Evolutionary conservation across 2,329 filamentous ascomycete species (phyloP).

Genomic region (Pseudocercospora fijiensis): DNA sequence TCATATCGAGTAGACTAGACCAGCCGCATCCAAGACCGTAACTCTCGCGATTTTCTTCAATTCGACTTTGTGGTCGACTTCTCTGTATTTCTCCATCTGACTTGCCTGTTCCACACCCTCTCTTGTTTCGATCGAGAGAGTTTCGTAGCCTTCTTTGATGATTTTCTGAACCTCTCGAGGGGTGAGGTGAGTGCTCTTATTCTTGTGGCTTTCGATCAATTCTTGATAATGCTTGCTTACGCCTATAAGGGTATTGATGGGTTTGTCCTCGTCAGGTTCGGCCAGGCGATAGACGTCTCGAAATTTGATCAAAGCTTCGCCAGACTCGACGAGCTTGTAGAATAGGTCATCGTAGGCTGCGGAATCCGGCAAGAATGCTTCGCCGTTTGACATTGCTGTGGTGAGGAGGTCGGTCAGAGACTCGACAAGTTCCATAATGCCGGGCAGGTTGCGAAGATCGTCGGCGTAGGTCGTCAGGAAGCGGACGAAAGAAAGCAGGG

Average conservation of each 20-base stretch:
- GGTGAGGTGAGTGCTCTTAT: conserved; percentile 64
- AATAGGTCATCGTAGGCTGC: conserved; percentile 93
- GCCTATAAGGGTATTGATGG: conserved; percentile 79
- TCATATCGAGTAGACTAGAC: conserved; percentile 21
- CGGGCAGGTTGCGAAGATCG: conserved; percentile 68
- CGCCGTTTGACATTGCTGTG: conserved; percentile 79
- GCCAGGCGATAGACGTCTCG: conserved; percentile 67
- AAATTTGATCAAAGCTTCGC: conserved; percentile 79
- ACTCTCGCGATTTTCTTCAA: conserved; percentile 84
- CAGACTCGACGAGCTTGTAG: conserved; percentile 94
- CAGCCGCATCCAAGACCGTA: conserved; percentile 66
- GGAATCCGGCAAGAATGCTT: conserved; percentile 84
- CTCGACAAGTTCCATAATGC: conserved; percentile 72
- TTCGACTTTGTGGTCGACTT: conserved; percentile 78
- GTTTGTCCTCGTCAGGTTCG: conserved; percentile 49
- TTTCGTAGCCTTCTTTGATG: conserved; percentile 96
- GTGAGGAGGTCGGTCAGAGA: conserved; percentile 79
- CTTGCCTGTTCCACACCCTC: conserved; percentile 70
- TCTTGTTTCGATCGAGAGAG: conserved; percentile 82
- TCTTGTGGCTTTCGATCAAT: conserved; percentile 64
- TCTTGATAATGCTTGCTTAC: conserved; percentile 85
- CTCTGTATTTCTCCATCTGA: conserved; percentile 39
- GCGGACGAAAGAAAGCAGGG: conserved; percentile 79
- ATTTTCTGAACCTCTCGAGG: conserved; percentile 82
- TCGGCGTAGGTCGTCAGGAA: conserved; percentile 85